phyloP scores from a whole-genome alignment of 345 rosid species.

The Excoecaria agallocha region DNA sequence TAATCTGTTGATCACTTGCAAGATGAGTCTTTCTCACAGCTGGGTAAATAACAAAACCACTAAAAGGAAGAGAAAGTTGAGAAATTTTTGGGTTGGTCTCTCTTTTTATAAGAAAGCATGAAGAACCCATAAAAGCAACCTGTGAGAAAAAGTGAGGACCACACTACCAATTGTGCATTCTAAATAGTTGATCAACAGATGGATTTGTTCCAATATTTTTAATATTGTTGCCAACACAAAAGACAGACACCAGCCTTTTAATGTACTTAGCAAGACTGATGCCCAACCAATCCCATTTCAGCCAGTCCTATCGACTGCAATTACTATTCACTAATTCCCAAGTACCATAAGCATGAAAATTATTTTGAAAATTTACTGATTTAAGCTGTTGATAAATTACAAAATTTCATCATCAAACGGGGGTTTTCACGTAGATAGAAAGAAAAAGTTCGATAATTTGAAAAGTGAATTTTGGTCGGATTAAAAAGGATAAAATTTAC shows the following conservation, averaged over 20 bases:
- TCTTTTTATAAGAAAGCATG: not conserved
- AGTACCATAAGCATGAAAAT: too few relatives aligned
- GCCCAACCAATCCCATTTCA: not conserved
- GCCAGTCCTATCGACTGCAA: not conserved
- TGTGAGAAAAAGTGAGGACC: not conserved
- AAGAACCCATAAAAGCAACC: not conserved
- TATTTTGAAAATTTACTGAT: too few relatives aligned
- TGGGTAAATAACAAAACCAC: not conserved
- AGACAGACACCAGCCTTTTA: constrained; percentile 9
- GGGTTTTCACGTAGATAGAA: too few relatives aligned
- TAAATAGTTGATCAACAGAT: not conserved
- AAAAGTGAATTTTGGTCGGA: too few relatives aligned
- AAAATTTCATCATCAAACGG: too few relatives aligned
- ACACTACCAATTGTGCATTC: constrained; percentile 11
- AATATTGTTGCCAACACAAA: not conserved
- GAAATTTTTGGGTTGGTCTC: not conserved
- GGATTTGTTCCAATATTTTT: too few relatives aligned
- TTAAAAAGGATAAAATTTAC: too few relatives aligned
- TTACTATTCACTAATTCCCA: too few relatives aligned
- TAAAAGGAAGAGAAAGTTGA: not conserved
- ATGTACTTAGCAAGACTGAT: constrained; percentile 15
- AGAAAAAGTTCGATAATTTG: too few relatives aligned
- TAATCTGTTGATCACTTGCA: not conserved
- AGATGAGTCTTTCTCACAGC: constrained; percentile 3
- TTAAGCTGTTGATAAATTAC: too few relatives aligned